Conservation (phyloP, 179 eudicot genomes). For the Camellia oleifera region DNA sequence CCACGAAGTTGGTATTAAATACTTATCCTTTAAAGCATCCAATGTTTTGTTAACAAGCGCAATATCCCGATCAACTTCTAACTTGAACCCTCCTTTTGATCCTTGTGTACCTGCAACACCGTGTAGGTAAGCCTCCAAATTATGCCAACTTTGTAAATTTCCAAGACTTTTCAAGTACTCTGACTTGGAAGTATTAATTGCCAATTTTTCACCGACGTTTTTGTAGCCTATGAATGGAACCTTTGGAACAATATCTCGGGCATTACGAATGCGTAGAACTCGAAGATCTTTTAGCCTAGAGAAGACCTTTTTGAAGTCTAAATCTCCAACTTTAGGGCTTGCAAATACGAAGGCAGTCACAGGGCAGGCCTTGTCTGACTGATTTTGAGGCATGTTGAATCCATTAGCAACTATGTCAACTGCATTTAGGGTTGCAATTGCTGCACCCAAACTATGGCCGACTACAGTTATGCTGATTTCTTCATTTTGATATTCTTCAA, state of each 20-base stretch:
- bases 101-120: conserved; percentile 75
- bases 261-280: conserved; percentile 48
- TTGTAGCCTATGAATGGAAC: conserved; percentile 54
- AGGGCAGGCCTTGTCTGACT: conserved; percentile 32
- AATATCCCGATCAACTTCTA: conserved; percentile 57
- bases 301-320: conserved; percentile 36
- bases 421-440: conserved; percentile 72
- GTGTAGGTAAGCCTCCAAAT: conserved; percentile 64
- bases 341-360: conserved; percentile 70
- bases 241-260: conserved; percentile 53
- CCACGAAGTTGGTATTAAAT: conserved; percentile 54
- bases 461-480: conserved; percentile 68
- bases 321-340: conserved; percentile 74
- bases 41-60: conserved; percentile 36
- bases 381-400: conserved; percentile 31
- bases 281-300: conserved; percentile 29
- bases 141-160: conserved; percentile 45
- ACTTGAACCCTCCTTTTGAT: conserved; percentile 42
- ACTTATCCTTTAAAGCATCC: conserved; percentile 40
- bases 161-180: conserved; percentile 56
- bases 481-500: conserved; percentile 63
- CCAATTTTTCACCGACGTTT: conserved; percentile 59
- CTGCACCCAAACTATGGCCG: conserved; percentile 84
- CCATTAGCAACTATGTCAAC: conserved; percentile 59
- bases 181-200: conserved; percentile 52